Conservation (phyloP, 805 yeast genomes). For the Starmerella floricola region DNA sequence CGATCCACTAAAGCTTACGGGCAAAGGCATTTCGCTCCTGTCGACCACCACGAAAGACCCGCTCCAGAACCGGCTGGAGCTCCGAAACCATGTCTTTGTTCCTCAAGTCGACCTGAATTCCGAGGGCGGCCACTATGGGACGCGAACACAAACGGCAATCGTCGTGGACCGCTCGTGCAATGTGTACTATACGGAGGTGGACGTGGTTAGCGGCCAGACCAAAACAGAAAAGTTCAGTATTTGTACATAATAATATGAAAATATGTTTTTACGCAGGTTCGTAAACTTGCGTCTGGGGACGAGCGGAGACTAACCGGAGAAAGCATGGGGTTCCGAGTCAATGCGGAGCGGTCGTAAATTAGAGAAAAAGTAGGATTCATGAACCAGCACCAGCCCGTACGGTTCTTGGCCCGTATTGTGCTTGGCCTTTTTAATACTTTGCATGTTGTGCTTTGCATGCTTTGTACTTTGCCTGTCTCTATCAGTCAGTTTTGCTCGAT, state of each 20-base stretch:
- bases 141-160: constrained; percentile 75
- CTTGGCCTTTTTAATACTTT: too few relatives aligned
- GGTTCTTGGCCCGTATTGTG: too few relatives aligned
- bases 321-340: too few relatives aligned
- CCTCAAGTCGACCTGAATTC: constrained; percentile 66
- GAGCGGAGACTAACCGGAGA: too few relatives aligned
- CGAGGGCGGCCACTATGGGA: constrained; percentile 73
- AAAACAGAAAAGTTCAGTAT: constrained; percentile 3
- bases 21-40: constrained; percentile 43
- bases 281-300: too few relatives aligned
- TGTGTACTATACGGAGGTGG: constrained; percentile 50
- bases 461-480: too few relatives aligned
- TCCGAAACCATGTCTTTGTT: constrained; percentile 53
- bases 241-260: not conserved
- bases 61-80: constrained; percentile 33
- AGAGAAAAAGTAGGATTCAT: too few relatives aligned
- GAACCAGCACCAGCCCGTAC: too few relatives aligned
- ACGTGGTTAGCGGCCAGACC: constrained; percentile 27
- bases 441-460: too few relatives aligned
- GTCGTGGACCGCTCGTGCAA: constrained; percentile 41
- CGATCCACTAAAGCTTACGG: constrained; percentile 31
- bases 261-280: too few relatives aligned
- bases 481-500: not conserved
- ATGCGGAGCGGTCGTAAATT: too few relatives aligned
- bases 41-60: too few relatives aligned